Conservation (phyloP, 2,329 filamentous ascomycete species). For the Alternaria sp. region DNA sequence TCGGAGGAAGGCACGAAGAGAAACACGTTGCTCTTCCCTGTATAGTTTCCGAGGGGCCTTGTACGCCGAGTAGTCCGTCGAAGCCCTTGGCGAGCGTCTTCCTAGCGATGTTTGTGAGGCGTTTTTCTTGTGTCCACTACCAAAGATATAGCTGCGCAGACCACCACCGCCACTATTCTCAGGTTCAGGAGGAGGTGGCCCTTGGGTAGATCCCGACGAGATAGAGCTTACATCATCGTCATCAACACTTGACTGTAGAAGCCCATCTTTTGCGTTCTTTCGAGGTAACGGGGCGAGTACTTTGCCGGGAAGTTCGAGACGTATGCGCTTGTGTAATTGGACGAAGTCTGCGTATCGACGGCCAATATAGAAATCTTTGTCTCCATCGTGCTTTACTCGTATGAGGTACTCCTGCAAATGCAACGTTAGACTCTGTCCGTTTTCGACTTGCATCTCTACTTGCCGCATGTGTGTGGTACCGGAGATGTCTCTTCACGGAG, state of each 20-base stretch:
- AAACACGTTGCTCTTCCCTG: conserved; percentile 90
- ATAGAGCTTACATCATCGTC: conserved; percentile 80
- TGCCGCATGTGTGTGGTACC: conserved; percentile 91
- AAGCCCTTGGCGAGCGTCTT: conserved; percentile 44
- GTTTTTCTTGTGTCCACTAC: conserved; percentile 52
- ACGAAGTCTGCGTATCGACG: conserved; percentile 89
- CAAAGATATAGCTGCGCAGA: conserved; percentile 55
- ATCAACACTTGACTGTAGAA: conserved; percentile 63
- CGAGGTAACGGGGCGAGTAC: conserved; percentile 84
- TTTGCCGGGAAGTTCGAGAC: conserved; percentile 88
- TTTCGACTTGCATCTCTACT: conserved; percentile 44
- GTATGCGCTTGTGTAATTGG: conserved; percentile 78
- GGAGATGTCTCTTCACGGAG: conserved; percentile 82
- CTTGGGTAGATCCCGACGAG: conserved; percentile 79
- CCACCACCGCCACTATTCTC: conserved; percentile 51
- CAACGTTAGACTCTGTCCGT: conserved; percentile 9
- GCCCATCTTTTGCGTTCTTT: conserved; percentile 85
- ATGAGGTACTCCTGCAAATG: conserved; percentile 80
- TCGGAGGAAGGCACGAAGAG: conserved; percentile 87
- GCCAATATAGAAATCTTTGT: conserved; percentile 80
- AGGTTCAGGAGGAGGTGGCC: conserved; percentile 52
- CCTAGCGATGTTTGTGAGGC: conserved; percentile 51
- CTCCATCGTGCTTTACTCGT: conserved; percentile 79
- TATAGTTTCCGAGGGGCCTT: conserved; percentile 68
- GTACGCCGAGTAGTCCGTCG: conserved; percentile 41